Conservation (phyloP, 306 rosid genomes). For the Glycine latifolia region DNA sequence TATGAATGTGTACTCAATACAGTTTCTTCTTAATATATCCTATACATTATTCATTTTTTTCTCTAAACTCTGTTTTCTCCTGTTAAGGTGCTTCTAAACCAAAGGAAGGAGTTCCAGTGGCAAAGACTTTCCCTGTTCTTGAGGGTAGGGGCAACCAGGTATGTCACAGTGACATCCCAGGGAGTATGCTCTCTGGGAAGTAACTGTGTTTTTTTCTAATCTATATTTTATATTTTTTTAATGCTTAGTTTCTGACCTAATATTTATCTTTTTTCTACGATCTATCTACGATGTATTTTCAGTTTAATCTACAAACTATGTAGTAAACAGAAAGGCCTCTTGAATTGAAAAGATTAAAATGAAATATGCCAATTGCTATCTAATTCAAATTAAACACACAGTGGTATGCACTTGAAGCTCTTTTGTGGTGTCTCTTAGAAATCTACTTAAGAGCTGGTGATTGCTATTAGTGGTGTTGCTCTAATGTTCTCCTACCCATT, state of each 20-base stretch:
- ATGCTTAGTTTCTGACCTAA: background rate
- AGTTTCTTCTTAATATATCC: constrained; percentile 14
- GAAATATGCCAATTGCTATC: background rate
- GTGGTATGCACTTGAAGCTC: constrained; percentile 15
- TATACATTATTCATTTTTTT: background rate
- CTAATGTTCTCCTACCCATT: background rate
- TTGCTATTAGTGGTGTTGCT: background rate
- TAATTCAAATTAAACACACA: background rate
- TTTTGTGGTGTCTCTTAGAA: background rate
- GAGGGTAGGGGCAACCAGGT: constrained; percentile 86
- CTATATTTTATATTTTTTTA: background rate
- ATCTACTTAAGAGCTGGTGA: background rate
- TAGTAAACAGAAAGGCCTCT: constrained; percentile 8
- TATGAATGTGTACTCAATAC: background rate
- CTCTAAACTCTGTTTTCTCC: constrained; percentile 18
- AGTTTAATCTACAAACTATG: constrained; percentile 27
- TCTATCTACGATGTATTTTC: constrained; percentile 13
- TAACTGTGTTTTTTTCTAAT: constrained; percentile 10
- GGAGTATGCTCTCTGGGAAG: constrained; percentile 23
- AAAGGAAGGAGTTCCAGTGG: constrained; percentile 87
- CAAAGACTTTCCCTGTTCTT: constrained; percentile 83
- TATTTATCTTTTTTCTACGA: constrained; percentile 13
- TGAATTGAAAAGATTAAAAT: constrained; percentile 22
- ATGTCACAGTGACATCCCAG: constrained; percentile 43
- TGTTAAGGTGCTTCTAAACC: constrained; percentile 83